Evolutionary conservation across 2,329 filamentous ascomycete genomes (phyloP), one percentile per base, ranked within the genome.

Genomic region (Cladosporium sp.): DNA sequence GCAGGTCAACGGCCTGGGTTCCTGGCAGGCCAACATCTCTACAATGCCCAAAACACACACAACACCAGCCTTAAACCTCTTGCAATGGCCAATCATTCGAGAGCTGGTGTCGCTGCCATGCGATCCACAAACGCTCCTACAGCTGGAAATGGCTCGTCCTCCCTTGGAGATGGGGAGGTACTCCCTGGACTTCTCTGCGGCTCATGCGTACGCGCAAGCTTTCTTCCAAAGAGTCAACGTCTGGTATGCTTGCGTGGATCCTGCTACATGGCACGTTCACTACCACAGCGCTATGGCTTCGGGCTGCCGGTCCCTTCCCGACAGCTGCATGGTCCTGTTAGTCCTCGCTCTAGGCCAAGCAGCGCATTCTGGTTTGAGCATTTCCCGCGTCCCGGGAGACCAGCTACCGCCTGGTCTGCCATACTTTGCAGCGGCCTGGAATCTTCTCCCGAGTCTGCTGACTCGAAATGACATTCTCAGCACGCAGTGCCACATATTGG

Each of bases 11-110:
- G 86, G 86, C 4, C 77, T 90, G 57, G 86, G 85, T 5, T 87
- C 86, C 3, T 90, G 86, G 86, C 80, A 77, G 18, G 81, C 76
- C 52, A 91, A 89, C 67, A 89, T 92, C 58, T 90, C 87, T 2
- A 89, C 86, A 22, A 92, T 92, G 87, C 88, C 88, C 18, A 91
- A 89, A 69, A 78, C 86, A 13, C 88, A 92, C 68, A 91, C 87
- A 0, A 92, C 88, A 54, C 87, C 87, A 5, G 86, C 87, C 1
- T 73, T 90, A 60, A 85, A 92, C 66, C 73, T 92, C 16, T 74
- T 92, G 5, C 86, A 90, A 63, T 91, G 87, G 82, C 88, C 87
- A 10, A 75, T 90, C 59, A 91, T 92, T 59, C 80, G 86, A 22
- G 85, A 90, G 63, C 74, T 93, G 18, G 85, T 92, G 8, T 85